Percentiles rank a stretch among this genome's conserved stretches.
These are phyloP conservation scores for Fusarium musae DNA, from an alignment of 2,329 filamentous ascomycete genomes.

Conservation along the genomic window DNA sequence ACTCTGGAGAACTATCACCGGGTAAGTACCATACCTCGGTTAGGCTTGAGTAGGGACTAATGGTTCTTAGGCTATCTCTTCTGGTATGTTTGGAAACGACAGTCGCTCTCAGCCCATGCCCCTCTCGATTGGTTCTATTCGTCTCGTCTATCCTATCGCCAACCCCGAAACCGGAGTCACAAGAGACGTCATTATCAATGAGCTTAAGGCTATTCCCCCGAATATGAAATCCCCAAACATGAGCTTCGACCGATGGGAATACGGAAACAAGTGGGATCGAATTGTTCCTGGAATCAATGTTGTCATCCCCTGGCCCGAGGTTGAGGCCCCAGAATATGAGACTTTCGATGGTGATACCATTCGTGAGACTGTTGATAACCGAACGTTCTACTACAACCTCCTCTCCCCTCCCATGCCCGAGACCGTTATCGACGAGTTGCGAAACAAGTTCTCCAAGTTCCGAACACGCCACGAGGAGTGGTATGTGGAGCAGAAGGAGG, in stretches of 20 bases:
- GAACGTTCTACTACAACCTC: conserved; percentile 82
- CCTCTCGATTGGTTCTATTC: conserved; percentile 76
- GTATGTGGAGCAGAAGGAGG: conserved; percentile 73
- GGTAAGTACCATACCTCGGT: conserved; percentile 59
- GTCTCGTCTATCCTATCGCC: conserved; percentile 81
- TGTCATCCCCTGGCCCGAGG: conserved; percentile 80
- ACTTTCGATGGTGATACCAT: conserved; percentile 76
- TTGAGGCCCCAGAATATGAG: conserved; percentile 59
- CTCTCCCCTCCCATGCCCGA: conserved; percentile 81
- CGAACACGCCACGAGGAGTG: conserved; percentile 81
- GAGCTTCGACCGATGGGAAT: conserved; percentile 54
- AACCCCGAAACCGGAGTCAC: conserved; percentile 72
- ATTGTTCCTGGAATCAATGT: conserved; percentile 78
- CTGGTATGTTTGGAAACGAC: conserved; percentile 47
- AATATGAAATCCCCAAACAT: conserved; percentile 59
- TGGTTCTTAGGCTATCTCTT: conserved; percentile 41
- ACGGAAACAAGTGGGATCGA: conserved; percentile 60
- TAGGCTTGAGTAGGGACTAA: not conserved
- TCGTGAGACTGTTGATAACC: conserved; percentile 78
- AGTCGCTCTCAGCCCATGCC: conserved; percentile 52
- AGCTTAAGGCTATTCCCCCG: conserved; percentile 67
- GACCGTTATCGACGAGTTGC: conserved; percentile 84
- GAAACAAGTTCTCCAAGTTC: conserved; percentile 85
- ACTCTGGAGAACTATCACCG: conserved; percentile 71
- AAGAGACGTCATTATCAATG: conserved; percentile 81